A percentile compares a stretch with the other conserved stretches of the same genome.
phyloP scores from a whole-genome alignment of 225 moss, liverwort and hornwort genomes.

The Straminergon stramineum region DNA sequence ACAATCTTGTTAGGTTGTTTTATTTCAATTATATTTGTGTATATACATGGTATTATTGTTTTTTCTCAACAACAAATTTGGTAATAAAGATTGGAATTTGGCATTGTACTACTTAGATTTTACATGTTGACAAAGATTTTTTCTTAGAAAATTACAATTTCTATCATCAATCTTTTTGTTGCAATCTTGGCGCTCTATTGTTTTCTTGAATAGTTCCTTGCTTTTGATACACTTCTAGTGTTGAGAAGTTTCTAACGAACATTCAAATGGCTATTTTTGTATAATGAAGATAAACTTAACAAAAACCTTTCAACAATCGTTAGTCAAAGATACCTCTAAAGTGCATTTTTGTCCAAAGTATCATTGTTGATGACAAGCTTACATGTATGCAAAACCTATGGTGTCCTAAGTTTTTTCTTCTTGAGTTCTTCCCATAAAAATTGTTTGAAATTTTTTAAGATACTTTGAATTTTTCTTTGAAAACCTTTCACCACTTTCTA shows the following conservation, averaged over 20 bases:
- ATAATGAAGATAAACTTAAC: rapidly evolving
- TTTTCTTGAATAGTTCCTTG: not conserved
- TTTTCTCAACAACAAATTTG: not conserved
- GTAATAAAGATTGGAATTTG: not conserved
- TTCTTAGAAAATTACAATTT: not conserved
- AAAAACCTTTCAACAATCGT: not conserved
- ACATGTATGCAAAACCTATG: too few species aligned
- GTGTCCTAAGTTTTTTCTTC: too few species aligned
- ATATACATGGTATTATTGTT: too few species aligned
- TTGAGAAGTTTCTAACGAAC: not conserved
- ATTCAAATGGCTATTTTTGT: rapidly evolving
- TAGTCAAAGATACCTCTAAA: too few species aligned
- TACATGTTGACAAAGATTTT: not conserved
- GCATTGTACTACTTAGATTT: not conserved
- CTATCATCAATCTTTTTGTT: not conserved
- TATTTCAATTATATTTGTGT: not conserved
- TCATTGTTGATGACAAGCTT: too few species aligned
- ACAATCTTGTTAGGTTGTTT: not conserved
- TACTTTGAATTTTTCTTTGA: too few species aligned
- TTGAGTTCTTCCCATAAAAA: too few species aligned
- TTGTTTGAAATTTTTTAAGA: too few species aligned
- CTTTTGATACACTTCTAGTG: too few species aligned
- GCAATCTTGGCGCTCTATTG: not conserved
- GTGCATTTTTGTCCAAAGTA: too few species aligned
- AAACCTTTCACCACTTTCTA: too few species aligned